phyloP scores from a whole-genome alignment of 1,139 yeast genomes.

The Taiozyma sp. region DNA sequence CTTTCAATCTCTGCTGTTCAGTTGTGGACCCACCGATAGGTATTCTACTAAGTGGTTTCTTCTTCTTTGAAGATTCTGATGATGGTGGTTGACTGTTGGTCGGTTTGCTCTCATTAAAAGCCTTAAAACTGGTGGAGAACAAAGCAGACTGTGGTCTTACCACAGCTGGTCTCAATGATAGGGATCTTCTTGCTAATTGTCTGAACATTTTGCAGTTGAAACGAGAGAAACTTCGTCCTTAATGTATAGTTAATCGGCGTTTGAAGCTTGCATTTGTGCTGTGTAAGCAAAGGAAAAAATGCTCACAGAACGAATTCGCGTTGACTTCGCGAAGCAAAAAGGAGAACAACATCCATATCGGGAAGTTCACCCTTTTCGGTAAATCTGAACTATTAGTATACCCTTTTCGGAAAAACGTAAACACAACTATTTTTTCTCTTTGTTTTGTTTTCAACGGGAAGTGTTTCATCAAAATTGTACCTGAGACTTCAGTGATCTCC shows the following conservation, averaged over 20 bases:
- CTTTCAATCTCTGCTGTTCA: constrained; percentile 29
- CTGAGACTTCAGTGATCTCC: neutral
- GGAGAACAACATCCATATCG: neutral
- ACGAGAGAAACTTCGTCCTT: neutral
- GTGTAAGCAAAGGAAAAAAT: neutral
- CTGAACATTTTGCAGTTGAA: constrained; percentile 8
- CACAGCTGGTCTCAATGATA: neutral
- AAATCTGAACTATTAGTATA: neutral
- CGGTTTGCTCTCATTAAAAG: constrained; percentile 13
- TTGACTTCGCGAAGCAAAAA: neutral
- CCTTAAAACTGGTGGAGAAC: constrained; percentile 14
- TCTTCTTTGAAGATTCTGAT: constrained; percentile 22
- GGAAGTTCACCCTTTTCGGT: neutral
- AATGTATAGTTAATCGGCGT: neutral
- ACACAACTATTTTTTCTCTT: constrained; percentile 7
- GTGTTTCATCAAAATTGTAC: no score
- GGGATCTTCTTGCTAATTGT: constrained; percentile 6
- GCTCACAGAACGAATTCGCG: neutral
- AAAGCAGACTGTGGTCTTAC: neutral
- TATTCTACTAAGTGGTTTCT: constrained; percentile 46
- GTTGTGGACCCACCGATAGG: constrained; percentile 49
- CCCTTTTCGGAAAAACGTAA: constrained; percentile 15
- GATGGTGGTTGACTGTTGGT: constrained; percentile 3
- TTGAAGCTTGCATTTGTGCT: neutral
- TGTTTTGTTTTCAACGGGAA: neutral